These are phyloP conservation scores for Moesziomyces globuligerus DNA, from an alignment of 1,284 basidiomycete species.

Conservation along the genomic window DNA sequence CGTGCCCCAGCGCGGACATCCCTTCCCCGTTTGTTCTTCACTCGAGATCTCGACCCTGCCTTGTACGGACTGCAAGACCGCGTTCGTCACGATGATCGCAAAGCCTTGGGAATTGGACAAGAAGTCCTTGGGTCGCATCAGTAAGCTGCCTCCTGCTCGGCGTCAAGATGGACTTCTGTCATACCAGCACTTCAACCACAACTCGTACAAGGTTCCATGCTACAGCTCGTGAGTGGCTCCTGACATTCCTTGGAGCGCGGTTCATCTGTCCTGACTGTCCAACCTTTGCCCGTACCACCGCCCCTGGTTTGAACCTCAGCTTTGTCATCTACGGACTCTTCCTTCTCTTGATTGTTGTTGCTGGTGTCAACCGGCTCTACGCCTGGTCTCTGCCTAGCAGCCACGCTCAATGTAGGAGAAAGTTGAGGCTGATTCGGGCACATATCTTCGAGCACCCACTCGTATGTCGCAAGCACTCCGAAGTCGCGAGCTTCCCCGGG, in stretches of 20 bases:
- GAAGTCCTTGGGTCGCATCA: conserved; percentile 12
- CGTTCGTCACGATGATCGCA: conserved; percentile 21
- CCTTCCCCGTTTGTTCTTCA: too few species aligned
- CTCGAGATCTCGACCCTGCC: too few species aligned
- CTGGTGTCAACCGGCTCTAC: conserved; percentile 8
- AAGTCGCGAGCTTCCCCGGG: conserved; percentile 23
- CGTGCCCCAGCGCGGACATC: too few species aligned
- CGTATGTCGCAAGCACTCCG: conserved; percentile 13
- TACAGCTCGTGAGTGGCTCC: conserved; percentile 13
- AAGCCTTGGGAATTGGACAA: conserved; percentile 24
- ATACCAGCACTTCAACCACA: conserved; percentile 27
- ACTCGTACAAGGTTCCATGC: conserved; percentile 33
- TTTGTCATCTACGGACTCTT: conserved; percentile 31
- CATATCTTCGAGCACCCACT: conserved; percentile 33
- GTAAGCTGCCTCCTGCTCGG: conserved; percentile 13
- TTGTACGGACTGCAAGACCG: too few species aligned
- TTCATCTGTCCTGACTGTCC: not conserved
- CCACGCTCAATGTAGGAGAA: conserved; percentile 6
- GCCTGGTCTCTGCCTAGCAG: conserved; percentile 8
- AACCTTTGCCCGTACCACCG: not conserved
- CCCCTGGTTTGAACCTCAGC: conserved; percentile 3
- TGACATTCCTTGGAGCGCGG: not conserved
- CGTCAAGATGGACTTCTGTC: conserved; percentile 3
- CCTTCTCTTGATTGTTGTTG: conserved; percentile 16
- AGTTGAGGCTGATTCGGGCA: conserved; percentile 12